Base-by-base conservation (phyloP, 148 eudicot species). In the Vaccinium myrtillus region DNA sequence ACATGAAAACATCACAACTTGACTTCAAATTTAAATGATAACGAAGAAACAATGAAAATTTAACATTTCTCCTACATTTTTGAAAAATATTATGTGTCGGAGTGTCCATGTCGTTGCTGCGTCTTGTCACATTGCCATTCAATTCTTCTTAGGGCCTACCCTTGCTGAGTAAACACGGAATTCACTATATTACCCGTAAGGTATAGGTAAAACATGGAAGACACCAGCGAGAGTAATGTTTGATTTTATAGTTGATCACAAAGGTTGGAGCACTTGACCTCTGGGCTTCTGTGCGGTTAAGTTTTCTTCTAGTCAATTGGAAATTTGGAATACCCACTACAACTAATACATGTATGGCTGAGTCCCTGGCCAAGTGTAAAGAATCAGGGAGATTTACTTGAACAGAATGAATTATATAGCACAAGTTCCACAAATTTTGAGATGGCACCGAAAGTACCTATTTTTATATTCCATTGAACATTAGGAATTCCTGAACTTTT, bases 91-190 rank as follows among this genome's bases (percentile, higher is more conserved):
- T 63, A 69, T 5, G 6, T 25, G 16, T 69, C 16, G 11, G 1
- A 69, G 39, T 69, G 39, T 27, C 39, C 18, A 12, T 69, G 39
- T 25, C 18, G 16, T 69, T 27, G 27, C 39, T 12, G 6, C 10
- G 0, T 27, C 36, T 25, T 69, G 74, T 69, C 74, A 25, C 74
- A 0, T 69, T 8, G 12, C 39, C 4, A 15, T 25, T 69, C 2
- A 69, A 27, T 69, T 25, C 39, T 69, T 69, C 74, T 69, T 69
- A 69, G 39, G 58, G 39, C 74, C 74, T 69, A 69, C 15, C 74
- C 39, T 15, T 67, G 36, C 36, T 67, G 73, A 25, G 73, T 67
- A 25, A 67, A 67, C 36, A 8, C 16, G 6, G 16, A 67, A 67
- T 67, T 23, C 32, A 61, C 36, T 25, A 21, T 5, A 67, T 25